A percentile compares a stretch with the other conserved stretches of the same genome.
phyloP scores from a whole-genome alignment of 495 filamentous ascomycete species.

The Jackrogersella multiformis region DNA sequence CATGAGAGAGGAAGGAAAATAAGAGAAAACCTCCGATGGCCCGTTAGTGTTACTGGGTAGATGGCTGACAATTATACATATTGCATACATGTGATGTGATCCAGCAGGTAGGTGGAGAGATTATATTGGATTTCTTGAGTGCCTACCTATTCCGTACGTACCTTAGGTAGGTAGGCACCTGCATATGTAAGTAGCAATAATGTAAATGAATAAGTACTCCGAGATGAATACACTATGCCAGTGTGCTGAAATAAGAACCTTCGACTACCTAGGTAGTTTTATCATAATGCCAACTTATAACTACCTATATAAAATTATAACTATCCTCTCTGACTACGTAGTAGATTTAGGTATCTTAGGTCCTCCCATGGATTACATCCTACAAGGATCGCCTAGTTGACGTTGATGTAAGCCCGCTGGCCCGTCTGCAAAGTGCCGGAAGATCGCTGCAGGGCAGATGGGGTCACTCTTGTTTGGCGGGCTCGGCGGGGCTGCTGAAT shows the following conservation, averaged over 20 bases:
- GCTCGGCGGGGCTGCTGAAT: conserved; percentile 18
- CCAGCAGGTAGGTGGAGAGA: too few species aligned
- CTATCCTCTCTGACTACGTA: too few species aligned
- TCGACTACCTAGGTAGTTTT: not conserved
- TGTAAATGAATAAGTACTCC: not conserved
- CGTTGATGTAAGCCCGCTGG: conserved; percentile 35
- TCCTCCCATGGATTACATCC: not conserved
- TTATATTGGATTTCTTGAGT: too few species aligned
- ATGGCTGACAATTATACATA: not conserved
- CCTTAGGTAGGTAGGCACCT: too few species aligned
- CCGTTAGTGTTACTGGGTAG: not conserved
- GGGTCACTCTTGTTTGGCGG: conserved; percentile 11
- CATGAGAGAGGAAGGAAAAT: not conserved
- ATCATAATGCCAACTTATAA: conserved; percentile 8
- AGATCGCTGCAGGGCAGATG: conserved; percentile 33
- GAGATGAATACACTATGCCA: not conserved
- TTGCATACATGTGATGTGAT: too few species aligned
- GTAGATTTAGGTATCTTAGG: not conserved
- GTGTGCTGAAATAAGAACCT: not conserved
- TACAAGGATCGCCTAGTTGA: conserved; percentile 20
- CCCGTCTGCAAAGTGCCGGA: conserved; percentile 32
- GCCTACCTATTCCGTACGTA: too few species aligned
- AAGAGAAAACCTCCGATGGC: conserved; percentile 30
- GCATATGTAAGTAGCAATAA: too few species aligned
- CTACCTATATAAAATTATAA: too few species aligned